These are phyloP conservation scores for Aspergillus viridinutans DNA, from an alignment of 2,329 filamentous ascomycete genomes.

Conservation along the genomic window DNA sequence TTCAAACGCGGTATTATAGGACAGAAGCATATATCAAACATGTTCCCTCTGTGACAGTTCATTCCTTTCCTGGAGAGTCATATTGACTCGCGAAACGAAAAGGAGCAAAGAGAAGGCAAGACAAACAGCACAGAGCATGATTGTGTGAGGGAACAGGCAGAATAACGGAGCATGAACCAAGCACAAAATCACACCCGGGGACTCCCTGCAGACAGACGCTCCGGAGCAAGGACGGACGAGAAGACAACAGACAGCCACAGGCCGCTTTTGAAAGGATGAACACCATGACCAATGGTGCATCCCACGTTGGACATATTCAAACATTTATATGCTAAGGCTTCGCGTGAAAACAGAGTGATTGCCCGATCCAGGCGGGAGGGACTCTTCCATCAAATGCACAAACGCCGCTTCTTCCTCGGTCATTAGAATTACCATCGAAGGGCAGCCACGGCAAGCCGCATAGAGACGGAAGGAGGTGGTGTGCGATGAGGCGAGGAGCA, in stretches of 20 bases:
- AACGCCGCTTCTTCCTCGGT: slow-evolving; percentile 8
- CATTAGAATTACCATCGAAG: slow-evolving; percentile 12
- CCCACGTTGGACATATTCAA: slow-evolving; percentile 11
- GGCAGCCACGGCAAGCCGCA: slow-evolving; percentile 3
- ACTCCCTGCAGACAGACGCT: slow-evolving; percentile 1
- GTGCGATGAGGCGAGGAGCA: slow-evolving; percentile 3
- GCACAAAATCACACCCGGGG: slow-evolving; percentile 2
- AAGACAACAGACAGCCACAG: slow-evolving; percentile 8
- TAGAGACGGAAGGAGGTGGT: not conserved
- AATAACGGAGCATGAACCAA: not conserved
- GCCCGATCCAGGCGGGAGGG: slow-evolving; percentile 6
- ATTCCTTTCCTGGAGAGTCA: not conserved
- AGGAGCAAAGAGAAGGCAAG: not conserved
- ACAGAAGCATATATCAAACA: not conserved
- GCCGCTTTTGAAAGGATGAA: slow-evolving; percentile 10
- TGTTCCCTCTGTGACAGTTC: not conserved
- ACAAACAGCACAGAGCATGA: not conserved
- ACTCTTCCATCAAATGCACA: slow-evolving; percentile 12
- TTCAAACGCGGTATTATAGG: not conserved
- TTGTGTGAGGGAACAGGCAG: not conserved
- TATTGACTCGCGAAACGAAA: not conserved
- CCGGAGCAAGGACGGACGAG: not conserved
- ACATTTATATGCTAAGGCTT: slow-evolving; percentile 17
- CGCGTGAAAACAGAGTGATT: slow-evolving; percentile 7
- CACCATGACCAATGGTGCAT: slow-evolving; percentile 16